Evolutionary conservation across 2,329 filamentous ascomycete genomes (phyloP), one percentile per base, ranked within the genome.

Genomic region (Pseudopyrenochaeta lycopersici): DNA sequence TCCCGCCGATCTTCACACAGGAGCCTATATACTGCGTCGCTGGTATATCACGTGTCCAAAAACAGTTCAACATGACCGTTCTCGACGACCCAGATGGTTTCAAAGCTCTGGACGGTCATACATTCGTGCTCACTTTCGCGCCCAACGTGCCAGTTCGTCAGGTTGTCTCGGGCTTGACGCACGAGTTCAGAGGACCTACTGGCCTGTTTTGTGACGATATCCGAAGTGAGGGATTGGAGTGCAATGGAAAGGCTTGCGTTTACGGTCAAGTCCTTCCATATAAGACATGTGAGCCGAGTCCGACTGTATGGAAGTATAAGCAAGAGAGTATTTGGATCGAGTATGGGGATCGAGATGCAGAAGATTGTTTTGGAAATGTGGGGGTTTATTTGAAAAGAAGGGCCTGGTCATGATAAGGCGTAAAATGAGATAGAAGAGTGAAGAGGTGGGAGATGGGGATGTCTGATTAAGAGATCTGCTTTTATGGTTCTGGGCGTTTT

Each of bases 61-160:
- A 15, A 10, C 48, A 46, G 6, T 40, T 51, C 9, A 23, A 40
- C 11, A 46, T 39, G 10, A 29, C n/a, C 11, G n/a, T 23, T 7
- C 33, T 51, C 27, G 21, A 31, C 27, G 48, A 51, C 27, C 48
- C 48, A 23, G 48, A 51, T 40, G 48, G 41, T 27, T 51, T 51
- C 48, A 45, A 27, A 33, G 35, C 42, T 5, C 48, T 51, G 18
- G 29, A 40, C n/a, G 41, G 48, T 12, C 40, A 40, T n/a, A 51
- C 48, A 4, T 46, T 51, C 23, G 48, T 51, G 23, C 17, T 51
- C 15, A 33, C 10, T 4, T 6, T 51, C 7, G n/a, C 48, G 2
- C 42, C 48, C 3, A 35, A 51, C 21, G 48, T 51, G 17, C 35
- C 41, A 1, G 33, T 46, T 4, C 48, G 48, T 7, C 48, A 51